Base-by-base conservation (phyloP, 768 basidiomycete species). In the Chalciporus piperatus region DNA sequence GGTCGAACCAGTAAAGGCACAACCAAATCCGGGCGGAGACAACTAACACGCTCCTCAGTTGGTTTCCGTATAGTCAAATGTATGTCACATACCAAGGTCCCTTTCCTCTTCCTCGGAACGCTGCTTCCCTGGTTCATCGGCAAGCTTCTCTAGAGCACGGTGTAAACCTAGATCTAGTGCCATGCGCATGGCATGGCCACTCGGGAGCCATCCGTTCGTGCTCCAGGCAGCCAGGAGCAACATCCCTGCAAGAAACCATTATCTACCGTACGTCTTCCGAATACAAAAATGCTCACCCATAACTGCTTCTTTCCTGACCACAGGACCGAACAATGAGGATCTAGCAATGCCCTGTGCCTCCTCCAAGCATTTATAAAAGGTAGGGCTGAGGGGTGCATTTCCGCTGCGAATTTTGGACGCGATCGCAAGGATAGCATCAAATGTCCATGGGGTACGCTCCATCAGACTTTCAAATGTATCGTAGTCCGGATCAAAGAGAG, bases 171-270 rank as follows among this genome's bases (percentile, higher is more conserved):
- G 85, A 65, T 97, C 94, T 47, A 96, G 74, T 19, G 92, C 93
- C 92, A 96, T 96, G 47, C 95, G 84, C 84, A 97, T 86, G 6
- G 95, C 95, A 63, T 98, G 95, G 3, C 95, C 95, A 60, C 89
- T 89, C 9, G 94, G 92, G 41, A 98, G 77, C 92, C 92, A 98
- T 0, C 92, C 93, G 56, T 93, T 92, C 33, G 92, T 91, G 63
- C 87, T 90, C 91, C 92, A 96, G 6, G 93, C 92, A 25, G 92
- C 90, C 41, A 97, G 76, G 27, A 98, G 76, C 11, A 96, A 73
- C 92, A 94, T 96, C 9, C 91, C 92, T 92, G 63, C 42, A 42
- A 12, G 4, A 16, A 7, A 39, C 50, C 13, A 20, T 60, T 39
- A 54, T 47, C 22, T 23, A 37, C 8, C n/a, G n/a, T 20, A 41